phyloP scores from a whole-genome alignment of 306 rosid species.

The Purshia tridentata region DNA sequence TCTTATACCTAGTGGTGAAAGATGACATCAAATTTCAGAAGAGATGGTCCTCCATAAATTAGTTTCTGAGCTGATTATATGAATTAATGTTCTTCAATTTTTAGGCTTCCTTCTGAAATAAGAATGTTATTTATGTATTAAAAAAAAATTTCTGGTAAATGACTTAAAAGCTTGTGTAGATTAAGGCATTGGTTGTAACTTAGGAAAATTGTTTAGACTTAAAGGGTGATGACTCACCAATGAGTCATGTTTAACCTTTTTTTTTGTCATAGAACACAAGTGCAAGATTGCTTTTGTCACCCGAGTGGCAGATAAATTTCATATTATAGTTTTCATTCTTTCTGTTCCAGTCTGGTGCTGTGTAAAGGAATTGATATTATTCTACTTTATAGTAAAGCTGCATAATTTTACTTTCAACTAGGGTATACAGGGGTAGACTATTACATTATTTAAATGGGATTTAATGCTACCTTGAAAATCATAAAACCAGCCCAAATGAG shows the following conservation, averaged over 20 bases:
- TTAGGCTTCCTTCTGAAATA: background rate
- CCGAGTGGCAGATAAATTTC: background rate
- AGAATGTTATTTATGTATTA: background rate
- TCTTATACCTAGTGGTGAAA: background rate
- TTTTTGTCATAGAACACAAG: background rate
- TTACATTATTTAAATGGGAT: background rate
- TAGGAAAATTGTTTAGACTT: background rate
- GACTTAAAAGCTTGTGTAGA: background rate
- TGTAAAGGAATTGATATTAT: background rate
- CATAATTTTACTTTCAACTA: background rate
- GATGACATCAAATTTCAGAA: background rate
- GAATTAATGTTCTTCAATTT: background rate
- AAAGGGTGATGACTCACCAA: background rate
- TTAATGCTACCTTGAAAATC: background rate
- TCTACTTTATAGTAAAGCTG: background rate
- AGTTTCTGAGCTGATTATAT: background rate
- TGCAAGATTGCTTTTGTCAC: background rate
- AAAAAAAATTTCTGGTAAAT: background rate
- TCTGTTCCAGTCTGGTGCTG: slow-evolving; percentile 5
- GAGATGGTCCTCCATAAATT: no score
- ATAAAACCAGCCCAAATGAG: background rate
- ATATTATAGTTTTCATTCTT: background rate
- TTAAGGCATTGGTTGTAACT: background rate
- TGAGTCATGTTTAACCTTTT: background rate
- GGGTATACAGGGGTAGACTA: background rate